Evolutionary conservation across 2,329 filamentous ascomycete species (phyloP), one percentile per base, ranked within the genome.

Genomic region (Diaporthe velutina): DNA sequence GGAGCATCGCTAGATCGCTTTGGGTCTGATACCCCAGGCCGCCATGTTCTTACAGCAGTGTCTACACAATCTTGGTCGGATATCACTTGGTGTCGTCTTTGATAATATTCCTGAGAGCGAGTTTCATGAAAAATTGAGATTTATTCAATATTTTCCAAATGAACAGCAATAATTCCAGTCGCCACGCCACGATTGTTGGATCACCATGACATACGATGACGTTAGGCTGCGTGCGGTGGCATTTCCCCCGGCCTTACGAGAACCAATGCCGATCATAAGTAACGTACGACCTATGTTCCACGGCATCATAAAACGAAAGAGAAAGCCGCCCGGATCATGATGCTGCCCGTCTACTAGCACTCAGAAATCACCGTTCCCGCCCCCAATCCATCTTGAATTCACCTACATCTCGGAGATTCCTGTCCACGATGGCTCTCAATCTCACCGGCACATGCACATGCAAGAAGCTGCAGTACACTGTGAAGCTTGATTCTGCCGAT

Each of bases 401-500:
- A 42, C 38, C 38, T 15, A 9, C 40, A 5, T 17, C 19, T 52
- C 22, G 54, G 42, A 48, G n/a, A 61, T 22, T 12, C 7, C 4
- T 61, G 9, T 61, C 42, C 42, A 71, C 42, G 5, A 76, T 78
- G 76, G 52, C 66, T 40, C 48, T 76, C 50, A 70, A 71, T 22
- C 68, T 78, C 54, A 74, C 60, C 13, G 79, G 79, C 22, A 74
- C 77, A 40, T 81, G 80, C 73, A 77, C 79, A 28, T 81, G 80
- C 75, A 70, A 74, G 13, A 70, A 75, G 2, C 70, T 82, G 54
- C 77, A 76, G 35, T 82, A 82, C 75, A 74, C 77, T 8, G 75
- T 82, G 19, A 50, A 76, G 17, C 77, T 83, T 40, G 75, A 79
- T 9, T 81, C 80, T 9, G 35, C 75, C 1, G 80, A 81, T 5